Evolutionary conservation across 345 rosid species (phyloP).

Genomic region (Syzygium aqueum): DNA sequence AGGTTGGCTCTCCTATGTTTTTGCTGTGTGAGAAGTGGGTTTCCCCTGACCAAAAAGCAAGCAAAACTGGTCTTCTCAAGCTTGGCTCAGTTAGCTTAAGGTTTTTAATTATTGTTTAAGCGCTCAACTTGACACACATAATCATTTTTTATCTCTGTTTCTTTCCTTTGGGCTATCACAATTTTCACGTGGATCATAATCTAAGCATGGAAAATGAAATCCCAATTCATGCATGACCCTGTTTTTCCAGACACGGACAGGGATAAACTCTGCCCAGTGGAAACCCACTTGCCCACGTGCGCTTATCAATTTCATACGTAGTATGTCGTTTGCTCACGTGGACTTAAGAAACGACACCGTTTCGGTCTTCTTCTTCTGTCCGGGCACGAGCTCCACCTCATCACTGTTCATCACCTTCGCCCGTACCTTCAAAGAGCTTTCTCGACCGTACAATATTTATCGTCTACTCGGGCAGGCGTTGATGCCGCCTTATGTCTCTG

Average conservation of each 20-base stretch:
- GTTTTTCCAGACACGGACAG: neutral
- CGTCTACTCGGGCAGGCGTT: neutral
- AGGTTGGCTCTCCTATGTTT: too few relatives aligned
- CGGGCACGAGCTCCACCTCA: too few relatives aligned
- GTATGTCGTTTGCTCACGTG: too few relatives aligned
- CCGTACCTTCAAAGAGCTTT: too few relatives aligned
- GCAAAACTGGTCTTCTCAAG: neutral
- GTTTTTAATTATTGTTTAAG: neutral
- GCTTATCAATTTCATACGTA: neutral
- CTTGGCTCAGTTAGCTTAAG: neutral
- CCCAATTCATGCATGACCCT: neutral
- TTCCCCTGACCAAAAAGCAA: neutral
- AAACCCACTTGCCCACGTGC: neutral
- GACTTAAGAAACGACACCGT: too few relatives aligned
- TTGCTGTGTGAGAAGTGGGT: neutral
- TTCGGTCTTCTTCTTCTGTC: too few relatives aligned
- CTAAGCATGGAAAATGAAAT: neutral
- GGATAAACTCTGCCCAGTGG: neutral
- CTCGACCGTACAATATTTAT: too few relatives aligned
- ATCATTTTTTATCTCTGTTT: neutral
- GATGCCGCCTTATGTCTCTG: too few relatives aligned
- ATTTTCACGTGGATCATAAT: neutral
- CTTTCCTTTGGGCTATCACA: neutral
- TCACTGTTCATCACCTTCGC: too few relatives aligned
- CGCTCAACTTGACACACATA: neutral